Evolutionary conservation across 768 basidiomycete genomes (phyloP), one percentile per base, ranked within the genome.

Genomic region (Phylloporus sp.): DNA sequence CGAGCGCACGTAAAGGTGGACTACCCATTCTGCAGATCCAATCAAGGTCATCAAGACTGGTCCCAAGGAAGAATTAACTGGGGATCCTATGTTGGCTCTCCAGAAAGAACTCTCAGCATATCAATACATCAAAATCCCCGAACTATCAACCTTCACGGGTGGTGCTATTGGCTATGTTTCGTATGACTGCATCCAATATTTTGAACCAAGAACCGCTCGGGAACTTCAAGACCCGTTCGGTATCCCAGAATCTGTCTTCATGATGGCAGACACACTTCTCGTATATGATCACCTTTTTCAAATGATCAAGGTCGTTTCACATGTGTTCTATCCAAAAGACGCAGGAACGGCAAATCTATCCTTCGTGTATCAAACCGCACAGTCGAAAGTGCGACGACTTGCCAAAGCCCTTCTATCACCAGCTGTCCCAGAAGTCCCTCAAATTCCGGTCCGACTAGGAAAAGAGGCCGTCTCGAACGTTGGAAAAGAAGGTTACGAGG

Each of bases 221-320:
- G 76, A 81, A 16, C 77, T 93, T 23, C 72, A 73, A n/a, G 92
- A 97, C 66, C 75, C 84, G 9, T 75, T 97, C 40, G 77, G 78
- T n/a, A 88, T 98, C 52, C 97, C 97, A 2, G 97, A 99, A 67
- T 86, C 95, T 11, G 78, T 91, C 56, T 97, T 98, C 78, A 97
- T 99, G 92, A 81, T 98, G 44, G 85, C 89, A 59, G 95, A 97
- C 69, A 94, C 95, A 13, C 80, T 99, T 57, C 81, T 99, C 68
- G 82, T 98, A 63, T 98, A 93, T 70, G 97, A 99, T 67, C 97
- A 98, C 70, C 85, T 98, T 53, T 97, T 81, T 76, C 95, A 97
- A 70, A 91, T 80, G 32, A 73, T 98, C 72, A 97, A 97, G 69
- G 81, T 97, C 56, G 93, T 98, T 60, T 95, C 95, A 16, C 97